Evolutionary conservation across 2,329 filamentous ascomycete species (phyloP).

Genomic region (Achaetomium macrosporum): DNA sequence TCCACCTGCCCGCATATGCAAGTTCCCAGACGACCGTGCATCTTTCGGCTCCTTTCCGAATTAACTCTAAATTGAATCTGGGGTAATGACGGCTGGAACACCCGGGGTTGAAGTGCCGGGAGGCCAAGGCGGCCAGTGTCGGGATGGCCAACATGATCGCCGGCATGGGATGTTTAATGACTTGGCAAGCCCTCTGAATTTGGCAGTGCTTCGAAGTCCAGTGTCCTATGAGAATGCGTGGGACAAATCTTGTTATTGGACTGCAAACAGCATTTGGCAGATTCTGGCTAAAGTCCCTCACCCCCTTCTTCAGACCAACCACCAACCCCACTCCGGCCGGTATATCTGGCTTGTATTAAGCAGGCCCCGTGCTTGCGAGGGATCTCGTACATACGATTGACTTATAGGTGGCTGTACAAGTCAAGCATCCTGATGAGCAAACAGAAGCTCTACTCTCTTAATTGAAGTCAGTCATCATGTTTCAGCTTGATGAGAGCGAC

Average conservation of each 20-base stretch:
- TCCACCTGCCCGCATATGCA: neutral
- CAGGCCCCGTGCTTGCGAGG: no score
- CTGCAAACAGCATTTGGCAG: neutral
- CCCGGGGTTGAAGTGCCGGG: neutral
- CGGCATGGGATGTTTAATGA: neutral
- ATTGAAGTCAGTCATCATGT: no score
- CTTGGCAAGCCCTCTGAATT: no score
- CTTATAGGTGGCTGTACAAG: no score
- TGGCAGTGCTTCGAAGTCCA: no score
- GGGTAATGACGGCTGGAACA: conserved; percentile 8
- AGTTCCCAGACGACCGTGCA: conserved; percentile 2
- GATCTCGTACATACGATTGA: no score
- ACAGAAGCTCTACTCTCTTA: no score
- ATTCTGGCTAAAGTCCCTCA: neutral
- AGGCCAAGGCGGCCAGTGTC: neutral
- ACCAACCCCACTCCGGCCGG: neutral
- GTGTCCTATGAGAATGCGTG: neutral
- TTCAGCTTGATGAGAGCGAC: no score
- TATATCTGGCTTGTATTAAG: neutral
- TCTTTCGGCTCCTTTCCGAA: conserved; percentile 22
- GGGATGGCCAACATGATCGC: neutral
- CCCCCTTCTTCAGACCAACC: neutral
- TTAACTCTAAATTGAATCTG: conserved; percentile 18
- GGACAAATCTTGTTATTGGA: neutral
- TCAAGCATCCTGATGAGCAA: no score